Conservation (phyloP, 1,139 yeast genomes). For the Candida tunisiensis region DNA sequence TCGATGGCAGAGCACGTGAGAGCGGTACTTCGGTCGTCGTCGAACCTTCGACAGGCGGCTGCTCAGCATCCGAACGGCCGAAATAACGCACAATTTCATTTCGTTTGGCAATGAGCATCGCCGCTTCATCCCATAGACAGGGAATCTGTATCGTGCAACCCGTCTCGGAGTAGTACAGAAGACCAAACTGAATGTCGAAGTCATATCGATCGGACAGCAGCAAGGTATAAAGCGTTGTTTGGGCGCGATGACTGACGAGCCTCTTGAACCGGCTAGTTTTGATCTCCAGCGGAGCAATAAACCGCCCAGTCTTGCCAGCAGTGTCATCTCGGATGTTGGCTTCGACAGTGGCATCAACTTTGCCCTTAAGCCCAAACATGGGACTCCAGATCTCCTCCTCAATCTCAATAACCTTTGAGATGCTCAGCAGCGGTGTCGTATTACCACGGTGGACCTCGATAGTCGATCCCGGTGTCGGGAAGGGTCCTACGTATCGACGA, state of each 20-base stretch:
- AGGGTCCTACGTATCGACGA: conserved; percentile 21
- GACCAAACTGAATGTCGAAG: conserved; percentile 42
- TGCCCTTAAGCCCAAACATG: conserved; percentile 78
- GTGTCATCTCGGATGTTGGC: conserved; percentile 23
- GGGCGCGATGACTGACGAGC: conserved; percentile 64
- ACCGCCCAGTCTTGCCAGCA: conserved; percentile 19
- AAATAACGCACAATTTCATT: conserved; percentile 47
- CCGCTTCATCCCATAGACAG: conserved; percentile 28
- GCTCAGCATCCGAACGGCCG: conserved; percentile 16
- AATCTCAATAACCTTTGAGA: conserved; percentile 53
- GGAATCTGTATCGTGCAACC: conserved; percentile 31
- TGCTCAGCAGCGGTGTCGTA: conserved; percentile 16
- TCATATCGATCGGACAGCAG: conserved; percentile 68
- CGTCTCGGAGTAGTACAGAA: conserved; percentile 60
- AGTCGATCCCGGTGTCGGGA: conserved; percentile 10
- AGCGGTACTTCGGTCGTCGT: too few species aligned
- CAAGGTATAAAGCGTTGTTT: conserved; percentile 70
- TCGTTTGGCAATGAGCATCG: conserved; percentile 52
- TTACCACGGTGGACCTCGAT: conserved; percentile 12
- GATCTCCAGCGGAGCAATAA: conserved; percentile 67
- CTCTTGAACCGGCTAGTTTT: conserved; percentile 56
- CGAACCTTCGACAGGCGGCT: too few species aligned
- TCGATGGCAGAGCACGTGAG: conserved; percentile 40
- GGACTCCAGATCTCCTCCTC: conserved; percentile 94
- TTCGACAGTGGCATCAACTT: conserved; percentile 74